Evolutionary conservation across 2,329 filamentous ascomycete genomes (phyloP), one percentile per base, ranked within the genome.

Genomic region (Paraconiothyrium sp.): DNA sequence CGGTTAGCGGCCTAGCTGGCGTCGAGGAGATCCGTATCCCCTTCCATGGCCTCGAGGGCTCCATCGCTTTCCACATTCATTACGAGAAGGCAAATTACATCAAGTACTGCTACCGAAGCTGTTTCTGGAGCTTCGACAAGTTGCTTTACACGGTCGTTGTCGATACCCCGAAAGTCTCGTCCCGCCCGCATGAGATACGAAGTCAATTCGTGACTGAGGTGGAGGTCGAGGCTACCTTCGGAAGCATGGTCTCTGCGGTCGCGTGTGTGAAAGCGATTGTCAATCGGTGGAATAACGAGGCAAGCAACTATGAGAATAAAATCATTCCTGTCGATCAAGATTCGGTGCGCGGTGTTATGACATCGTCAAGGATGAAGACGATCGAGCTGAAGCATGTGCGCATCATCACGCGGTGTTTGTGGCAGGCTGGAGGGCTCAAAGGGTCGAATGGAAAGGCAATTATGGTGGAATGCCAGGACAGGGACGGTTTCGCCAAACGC

Each of bases 131-230:
- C 41, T 27, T 48, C 11, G 20, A 14, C 16, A 57, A 57, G 32
- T 30, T 48, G n/a, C 43, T 57, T 4, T 57, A 57, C n/a, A 48
- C 32, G 6, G 54, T 57, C 6, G 54, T 57, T 1, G 20, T 57
- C 5, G 43, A 57, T 6, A 57, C 30, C 7, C 43, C 30, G 3
- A 39, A 37, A 4, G 10, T 24, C 13, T 30, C 20, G 24, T 48
- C n/a, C 22, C 13, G 24, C 32, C 22, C 20, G 14, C 14, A 55
- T 14, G 24, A 43, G 20, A 30, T 34, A 6, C n/a, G 32, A 24
- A 22, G 44, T 1, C 49, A 22, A 11, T 52, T 41, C 30, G 20
- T 52, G 34, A 41, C 20, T 8, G 41, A 52, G n/a, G 35, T 52
- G 10, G 34, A 52, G 35, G 49, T 52, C 9, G 9, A 39, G 14